phyloP scores from a whole-genome alignment of 2,329 filamentous ascomycete species.

The Nemania serpens region DNA sequence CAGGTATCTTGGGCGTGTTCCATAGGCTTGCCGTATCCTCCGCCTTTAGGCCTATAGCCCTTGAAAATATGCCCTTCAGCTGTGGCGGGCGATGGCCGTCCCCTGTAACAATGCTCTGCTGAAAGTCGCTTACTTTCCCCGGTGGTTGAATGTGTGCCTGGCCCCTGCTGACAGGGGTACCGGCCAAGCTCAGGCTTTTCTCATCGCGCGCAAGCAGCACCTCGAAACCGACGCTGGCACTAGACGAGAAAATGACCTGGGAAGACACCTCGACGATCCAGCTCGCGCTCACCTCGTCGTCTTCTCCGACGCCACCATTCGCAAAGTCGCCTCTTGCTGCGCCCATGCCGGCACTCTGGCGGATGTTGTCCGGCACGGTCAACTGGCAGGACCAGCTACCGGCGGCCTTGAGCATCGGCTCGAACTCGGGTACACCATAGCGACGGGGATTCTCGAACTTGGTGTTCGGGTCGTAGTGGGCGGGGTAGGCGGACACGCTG shows the following conservation, averaged over 20 bases:
- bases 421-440: slow-evolving; percentile 85
- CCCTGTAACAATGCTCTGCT: slow-evolving; percentile 62
- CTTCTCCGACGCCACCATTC: slow-evolving; percentile 51
- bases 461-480: slow-evolving; percentile 79
- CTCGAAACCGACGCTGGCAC: slow-evolving; percentile 87
- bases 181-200: slow-evolving; percentile 73
- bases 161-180: slow-evolving; percentile 51
- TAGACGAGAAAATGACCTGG: slow-evolving; percentile 91
- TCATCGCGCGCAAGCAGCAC: slow-evolving; percentile 83
- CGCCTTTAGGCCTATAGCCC: slow-evolving; percentile 75
- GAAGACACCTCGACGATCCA: slow-evolving; percentile 93
- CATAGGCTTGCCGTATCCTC: slow-evolving; percentile 90
- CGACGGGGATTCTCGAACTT: slow-evolving; percentile 71
- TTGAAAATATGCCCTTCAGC: slow-evolving; percentile 80
- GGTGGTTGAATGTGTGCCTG: slow-evolving; percentile 61
- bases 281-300: slow-evolving; percentile 55
- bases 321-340: slow-evolving; percentile 53
- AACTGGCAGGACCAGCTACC: slow-evolving; percentile 83
- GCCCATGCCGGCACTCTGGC: slow-evolving; percentile 62
- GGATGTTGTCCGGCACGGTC: slow-evolving; percentile 76
- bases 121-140: slow-evolving; percentile 77
- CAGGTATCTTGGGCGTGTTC: slow-evolving; percentile 86
- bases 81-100: slow-evolving; percentile 66
- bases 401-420: slow-evolving; percentile 94
- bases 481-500: slow-evolving; percentile 83